phyloP scores from a whole-genome alignment of 2,329 filamentous ascomycete species.

The Hypoxylon sp. region DNA sequence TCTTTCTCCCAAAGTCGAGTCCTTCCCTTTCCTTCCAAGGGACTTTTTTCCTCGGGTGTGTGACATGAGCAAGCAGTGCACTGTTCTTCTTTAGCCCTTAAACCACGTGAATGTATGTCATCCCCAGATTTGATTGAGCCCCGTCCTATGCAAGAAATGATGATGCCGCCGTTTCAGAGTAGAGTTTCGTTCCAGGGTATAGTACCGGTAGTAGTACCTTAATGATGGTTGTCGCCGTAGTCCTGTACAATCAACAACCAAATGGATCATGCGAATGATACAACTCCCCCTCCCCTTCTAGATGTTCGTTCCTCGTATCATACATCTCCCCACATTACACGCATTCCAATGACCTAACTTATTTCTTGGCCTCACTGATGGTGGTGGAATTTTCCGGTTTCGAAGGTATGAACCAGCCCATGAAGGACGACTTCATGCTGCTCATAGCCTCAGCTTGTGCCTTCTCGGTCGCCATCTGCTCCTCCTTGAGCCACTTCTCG shows the following conservation, averaged over 20 bases:
- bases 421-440: constrained; percentile 87
- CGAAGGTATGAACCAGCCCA: constrained; percentile 65
- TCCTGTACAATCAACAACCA: constrained; percentile 28
- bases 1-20: not conserved
- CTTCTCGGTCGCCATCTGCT: constrained; percentile 89
- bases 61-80: constrained; percentile 16
- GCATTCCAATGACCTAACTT: constrained; percentile 5
- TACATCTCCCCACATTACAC: constrained; percentile 26
- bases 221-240: constrained; percentile 5
- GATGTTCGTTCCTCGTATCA: constrained; percentile 24
- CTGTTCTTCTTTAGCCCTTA: constrained; percentile 19
- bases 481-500: constrained; percentile 95
- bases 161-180: constrained; percentile 37
- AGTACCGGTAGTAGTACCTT: constrained; percentile 17
- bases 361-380: constrained; percentile 38
- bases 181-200: constrained; percentile 38
- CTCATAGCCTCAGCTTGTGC: constrained; percentile 91
- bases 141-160: constrained; percentile 33
- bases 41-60: not conserved
- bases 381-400: constrained; percentile 36
- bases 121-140: constrained; percentile 20
- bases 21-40: not conserved
- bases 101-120: constrained; percentile 10
- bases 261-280: constrained; percentile 21
- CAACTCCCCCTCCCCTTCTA: constrained; percentile 8